Percentiles rank a stretch among this genome's conserved stretches.
Conservation (phyloP, 139 green algal species). For the Chlamydomonas incerta region DNA sequence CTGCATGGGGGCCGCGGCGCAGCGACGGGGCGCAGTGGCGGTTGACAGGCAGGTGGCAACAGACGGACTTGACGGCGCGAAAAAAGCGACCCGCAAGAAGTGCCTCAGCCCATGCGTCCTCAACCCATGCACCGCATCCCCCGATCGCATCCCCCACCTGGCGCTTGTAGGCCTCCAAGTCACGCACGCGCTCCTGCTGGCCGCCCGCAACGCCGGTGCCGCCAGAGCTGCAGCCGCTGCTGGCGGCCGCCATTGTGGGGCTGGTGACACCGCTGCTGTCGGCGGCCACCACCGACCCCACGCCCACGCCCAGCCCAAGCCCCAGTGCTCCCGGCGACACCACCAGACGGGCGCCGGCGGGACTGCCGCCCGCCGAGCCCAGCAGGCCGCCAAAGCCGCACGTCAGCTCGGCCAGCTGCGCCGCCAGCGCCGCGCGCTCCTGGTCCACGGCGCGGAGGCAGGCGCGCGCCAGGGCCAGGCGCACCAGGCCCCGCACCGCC, state of each 20-base stretch:
- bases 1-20: not conserved
- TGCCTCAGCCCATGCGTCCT: no score
- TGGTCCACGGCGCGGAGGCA: slow-evolving; percentile 1
- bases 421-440: not conserved
- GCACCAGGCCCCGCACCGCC: not conserved
- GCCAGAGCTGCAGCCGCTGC: not conserved
- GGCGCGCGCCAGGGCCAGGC: not conserved
- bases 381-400: not conserved
- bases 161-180: not conserved
- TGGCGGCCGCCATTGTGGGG: not conserved
- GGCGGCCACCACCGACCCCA: no score
- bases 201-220: not conserved
- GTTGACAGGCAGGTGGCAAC: no score
- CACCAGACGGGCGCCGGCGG: not conserved
- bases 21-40: no score
- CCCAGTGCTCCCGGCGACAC: not conserved
- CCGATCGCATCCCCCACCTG: no score
- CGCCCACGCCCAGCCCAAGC: not conserved
- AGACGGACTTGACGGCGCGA: no score
- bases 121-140: no score
- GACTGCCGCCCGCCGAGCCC: not conserved
- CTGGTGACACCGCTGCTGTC: not conserved
- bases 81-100: no score
- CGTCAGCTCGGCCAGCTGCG: slow-evolving; percentile 1
- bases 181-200: not conserved